Conservation (phyloP, 129 eudicot genomes). For the Flaveria trinervia region DNA sequence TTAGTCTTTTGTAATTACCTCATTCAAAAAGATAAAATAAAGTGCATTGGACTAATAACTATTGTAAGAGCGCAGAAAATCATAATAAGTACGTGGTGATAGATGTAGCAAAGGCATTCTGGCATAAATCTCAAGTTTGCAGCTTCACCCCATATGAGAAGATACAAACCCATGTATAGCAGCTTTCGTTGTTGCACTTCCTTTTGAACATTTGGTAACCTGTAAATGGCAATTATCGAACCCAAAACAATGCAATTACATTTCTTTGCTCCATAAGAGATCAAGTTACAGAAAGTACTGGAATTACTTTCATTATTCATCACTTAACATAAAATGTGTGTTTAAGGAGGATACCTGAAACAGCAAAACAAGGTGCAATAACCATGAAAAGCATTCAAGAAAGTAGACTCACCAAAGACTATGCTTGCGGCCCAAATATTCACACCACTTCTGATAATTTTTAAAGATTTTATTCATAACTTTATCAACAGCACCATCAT, state of each 20-base stretch:
- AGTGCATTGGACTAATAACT: slow-evolving; percentile 5
- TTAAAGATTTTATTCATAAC: slow-evolving; percentile 87
- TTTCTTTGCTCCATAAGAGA: background rate
- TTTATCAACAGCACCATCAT: slow-evolving; percentile 77
- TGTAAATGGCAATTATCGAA: slow-evolving; percentile 29
- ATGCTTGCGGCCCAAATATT: slow-evolving; percentile 81
- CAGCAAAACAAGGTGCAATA: background rate
- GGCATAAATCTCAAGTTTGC: slow-evolving; percentile 98
- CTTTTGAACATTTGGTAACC: slow-evolving; percentile 93
- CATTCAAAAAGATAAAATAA: slow-evolving; percentile 2
- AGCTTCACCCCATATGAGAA: slow-evolving; percentile 98
- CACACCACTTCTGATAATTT: slow-evolving; percentile 91
- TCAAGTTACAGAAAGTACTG: background rate
- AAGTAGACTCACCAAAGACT: slow-evolving; percentile 75
- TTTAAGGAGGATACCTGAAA: background rate
- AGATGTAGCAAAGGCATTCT: slow-evolving; percentile 94
- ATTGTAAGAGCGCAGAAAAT: slow-evolving; percentile 16
- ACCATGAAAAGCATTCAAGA: slow-evolving; percentile 2
- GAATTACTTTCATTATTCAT: background rate
- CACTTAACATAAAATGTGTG: background rate
- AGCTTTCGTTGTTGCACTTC: slow-evolving; percentile 92
- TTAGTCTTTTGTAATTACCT: slow-evolving; percentile 3
- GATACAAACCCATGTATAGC: slow-evolving; percentile 87
- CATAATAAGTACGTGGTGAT: slow-evolving; percentile 68
- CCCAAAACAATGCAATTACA: slow-evolving; percentile 11